Evolutionary conservation across 2,329 filamentous ascomycete species (phyloP), one percentile per base, ranked within the genome.

Genomic region (Claviceps monticola): DNA sequence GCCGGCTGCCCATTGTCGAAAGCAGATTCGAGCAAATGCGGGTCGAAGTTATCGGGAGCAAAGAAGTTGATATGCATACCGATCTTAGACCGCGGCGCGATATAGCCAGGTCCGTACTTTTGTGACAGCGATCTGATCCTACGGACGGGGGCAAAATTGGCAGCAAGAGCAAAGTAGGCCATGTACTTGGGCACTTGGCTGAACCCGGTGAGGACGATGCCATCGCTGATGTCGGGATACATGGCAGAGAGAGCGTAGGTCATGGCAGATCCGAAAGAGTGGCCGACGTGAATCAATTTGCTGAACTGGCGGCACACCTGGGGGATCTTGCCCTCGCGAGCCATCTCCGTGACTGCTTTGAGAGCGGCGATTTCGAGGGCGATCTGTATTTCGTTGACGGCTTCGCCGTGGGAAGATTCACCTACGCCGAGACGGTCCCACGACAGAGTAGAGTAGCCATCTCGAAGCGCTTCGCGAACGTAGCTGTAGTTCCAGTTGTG

Each of bases 401-500:
- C 73, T 45, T 83, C 74, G 48, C 75, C 78, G 58, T 76, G 78
- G 4, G 74, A 74, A 1, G 79, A 82, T 53, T 69, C 66, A 42
- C 75, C 80, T 43, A 83, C 72, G 36, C 81, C 82, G 5, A 83
- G 72, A 17, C 81, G 78, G 63, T 85, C 80, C 64, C 74, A 82
- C 9, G 72, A 66, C 46, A 84, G 71, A 2, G 79, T 82, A 36
- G 74, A 77, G 67, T 78, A 83, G 42, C 76, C 76, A 41, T 69
- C 67, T 5, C 71, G 73, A 2, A 82, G 70, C 2, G 81, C 80
- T 13, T 65, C 64, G 46, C 75, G 68, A 29, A 79, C 71, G 61
- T 84, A 85, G 59, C 74, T 79, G 67, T 85, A 83, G 60, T 81
- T 79, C 68, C 71, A 75, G 58, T 74, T 67, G 60, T 79, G 71